phyloP scores from a whole-genome alignment of 495 filamentous ascomycete genomes.

The Aspergillus haitiensis region DNA sequence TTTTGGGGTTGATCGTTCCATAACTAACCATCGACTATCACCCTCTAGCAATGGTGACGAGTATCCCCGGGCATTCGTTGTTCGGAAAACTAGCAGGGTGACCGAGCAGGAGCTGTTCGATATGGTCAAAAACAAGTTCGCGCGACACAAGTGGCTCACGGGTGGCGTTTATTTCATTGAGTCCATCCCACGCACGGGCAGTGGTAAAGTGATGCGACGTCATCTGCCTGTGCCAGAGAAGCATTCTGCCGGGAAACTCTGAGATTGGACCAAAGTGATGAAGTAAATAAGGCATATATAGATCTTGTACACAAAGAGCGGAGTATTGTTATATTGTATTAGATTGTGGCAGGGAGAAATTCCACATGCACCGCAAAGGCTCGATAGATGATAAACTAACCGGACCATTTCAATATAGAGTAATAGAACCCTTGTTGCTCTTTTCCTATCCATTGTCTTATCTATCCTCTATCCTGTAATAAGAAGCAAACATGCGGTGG shows the following conservation, averaged over 20 bases:
- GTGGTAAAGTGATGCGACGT: constrained; percentile 16
- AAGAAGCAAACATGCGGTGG: no score
- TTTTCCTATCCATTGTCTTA: no score
- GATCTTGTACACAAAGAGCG: no score
- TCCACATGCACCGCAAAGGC: no score
- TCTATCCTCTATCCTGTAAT: no score
- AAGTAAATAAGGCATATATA: no score
- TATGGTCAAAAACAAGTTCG: constrained; percentile 10
- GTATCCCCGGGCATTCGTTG: constrained; percentile 16
- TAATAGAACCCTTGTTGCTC: no score
- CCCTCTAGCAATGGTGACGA: constrained; percentile 9
- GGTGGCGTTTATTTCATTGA: constrained; percentile 15
- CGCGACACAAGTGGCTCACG: constrained; percentile 13
- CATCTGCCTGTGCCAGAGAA: background rate
- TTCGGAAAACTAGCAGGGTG: constrained; percentile 4
- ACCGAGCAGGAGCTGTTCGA: constrained; percentile 7
- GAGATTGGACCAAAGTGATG: background rate
- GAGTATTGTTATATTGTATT: no score
- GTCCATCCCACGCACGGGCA: constrained; percentile 11
- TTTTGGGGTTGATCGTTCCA: background rate
- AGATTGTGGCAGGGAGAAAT: no score
- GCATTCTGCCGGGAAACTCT: constrained; percentile 2
- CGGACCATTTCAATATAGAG: no score
- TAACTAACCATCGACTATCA: background rate
- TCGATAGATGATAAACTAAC: no score